Conservation (phyloP, 139 green algal species). For the Astrephomene gubernaculifera region DNA sequence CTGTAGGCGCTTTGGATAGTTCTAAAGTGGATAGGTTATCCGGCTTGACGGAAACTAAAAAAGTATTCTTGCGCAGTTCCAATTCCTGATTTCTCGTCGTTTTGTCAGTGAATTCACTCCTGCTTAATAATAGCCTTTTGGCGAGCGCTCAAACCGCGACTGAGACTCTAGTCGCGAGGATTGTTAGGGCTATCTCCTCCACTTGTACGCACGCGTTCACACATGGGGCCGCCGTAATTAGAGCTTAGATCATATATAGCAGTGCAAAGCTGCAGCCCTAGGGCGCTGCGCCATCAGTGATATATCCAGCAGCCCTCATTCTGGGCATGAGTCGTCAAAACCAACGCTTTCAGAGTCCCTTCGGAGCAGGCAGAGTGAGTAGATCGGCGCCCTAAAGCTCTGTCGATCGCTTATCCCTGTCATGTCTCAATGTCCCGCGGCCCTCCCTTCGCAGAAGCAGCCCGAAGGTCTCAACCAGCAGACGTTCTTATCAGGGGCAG, state of each 20-base stretch:
- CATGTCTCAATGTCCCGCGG: background rate
- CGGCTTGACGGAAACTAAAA: too few relatives aligned
- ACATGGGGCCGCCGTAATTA: slow-evolving; percentile 7
- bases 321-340: slow-evolving; percentile 33
- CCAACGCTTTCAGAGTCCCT: slow-evolving; percentile 22
- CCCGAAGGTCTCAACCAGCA: slow-evolving; percentile 17
- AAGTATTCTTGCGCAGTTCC: too few relatives aligned
- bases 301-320: background rate
- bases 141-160: too few relatives aligned
- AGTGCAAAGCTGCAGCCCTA: background rate
- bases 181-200: too few relatives aligned
- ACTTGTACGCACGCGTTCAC: too few relatives aligned
- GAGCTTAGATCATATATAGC: background rate
- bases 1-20: too few relatives aligned
- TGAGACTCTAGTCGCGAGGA: too few relatives aligned
- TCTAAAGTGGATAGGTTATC: too few relatives aligned
- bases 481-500: background rate
- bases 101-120: too few relatives aligned
- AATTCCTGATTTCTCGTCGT: too few relatives aligned
- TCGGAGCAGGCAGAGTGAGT: slow-evolving; percentile 17
- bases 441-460: background rate
- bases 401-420: background rate
- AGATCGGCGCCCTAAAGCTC: background rate
- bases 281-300: slow-evolving; percentile 3
- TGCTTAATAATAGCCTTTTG: too few relatives aligned